These are phyloP conservation scores for Xylaria sp. DNA, from an alignment of 2,329 filamentous ascomycete genomes.

Conservation along the genomic window DNA sequence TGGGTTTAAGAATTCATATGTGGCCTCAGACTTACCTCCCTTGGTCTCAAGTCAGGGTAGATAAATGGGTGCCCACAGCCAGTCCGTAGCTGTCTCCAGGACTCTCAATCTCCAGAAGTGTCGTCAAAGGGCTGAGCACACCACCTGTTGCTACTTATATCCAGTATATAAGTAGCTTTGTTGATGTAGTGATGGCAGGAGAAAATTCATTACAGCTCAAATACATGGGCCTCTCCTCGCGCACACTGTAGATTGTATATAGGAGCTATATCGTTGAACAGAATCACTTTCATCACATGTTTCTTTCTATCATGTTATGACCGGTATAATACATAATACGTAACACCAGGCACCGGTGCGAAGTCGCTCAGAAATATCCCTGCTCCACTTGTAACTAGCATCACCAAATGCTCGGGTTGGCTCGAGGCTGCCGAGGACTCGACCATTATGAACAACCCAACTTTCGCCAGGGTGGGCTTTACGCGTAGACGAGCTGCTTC, in stretches of 20 bases:
- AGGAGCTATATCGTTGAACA: neutral
- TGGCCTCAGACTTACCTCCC: neutral
- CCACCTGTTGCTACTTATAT: neutral
- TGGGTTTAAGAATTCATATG: neutral
- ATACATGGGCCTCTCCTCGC: neutral
- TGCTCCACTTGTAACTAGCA: slow-evolving; percentile 95
- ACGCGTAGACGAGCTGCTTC: slow-evolving; percentile 85
- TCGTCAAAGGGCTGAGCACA: too few relatives aligned
- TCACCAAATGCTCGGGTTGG: slow-evolving; percentile 96
- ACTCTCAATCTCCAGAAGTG: too few relatives aligned
- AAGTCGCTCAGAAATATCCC: slow-evolving; percentile 83
- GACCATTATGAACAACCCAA: slow-evolving; percentile 86
- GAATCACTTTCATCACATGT: neutral
- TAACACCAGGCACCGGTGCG: slow-evolving; percentile 48
- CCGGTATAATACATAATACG: neutral
- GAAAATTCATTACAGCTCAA: neutral
- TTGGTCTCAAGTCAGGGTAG: neutral
- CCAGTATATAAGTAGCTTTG: neutral
- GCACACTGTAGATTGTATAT: neutral
- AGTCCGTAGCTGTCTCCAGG: too few relatives aligned
- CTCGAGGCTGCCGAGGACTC: slow-evolving; percentile 90
- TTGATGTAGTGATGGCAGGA: neutral
- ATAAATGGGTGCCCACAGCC: neutral
- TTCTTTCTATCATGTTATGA: neutral
- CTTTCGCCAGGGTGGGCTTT: slow-evolving; percentile 90